phyloP scores from a whole-genome alignment of 116 monocot genomes.

The Trichopus zeylanicus region DNA sequence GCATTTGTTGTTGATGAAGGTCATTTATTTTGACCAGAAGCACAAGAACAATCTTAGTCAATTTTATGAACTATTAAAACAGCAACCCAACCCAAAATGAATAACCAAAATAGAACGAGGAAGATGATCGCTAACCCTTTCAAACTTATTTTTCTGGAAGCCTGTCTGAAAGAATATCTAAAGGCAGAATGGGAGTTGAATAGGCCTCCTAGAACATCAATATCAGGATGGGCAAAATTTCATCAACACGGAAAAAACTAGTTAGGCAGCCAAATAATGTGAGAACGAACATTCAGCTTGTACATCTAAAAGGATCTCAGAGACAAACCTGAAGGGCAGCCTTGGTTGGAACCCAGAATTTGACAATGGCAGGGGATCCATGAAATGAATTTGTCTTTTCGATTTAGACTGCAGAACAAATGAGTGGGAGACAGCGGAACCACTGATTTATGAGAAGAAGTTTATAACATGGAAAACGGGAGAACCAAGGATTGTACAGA shows the following conservation, averaged over 20 bases:
- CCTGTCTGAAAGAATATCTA: constrained; percentile 86
- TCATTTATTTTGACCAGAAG: not conserved
- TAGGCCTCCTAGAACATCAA: constrained; percentile 54
- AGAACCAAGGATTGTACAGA: not conserved
- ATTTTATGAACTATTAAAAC: not conserved
- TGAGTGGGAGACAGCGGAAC: constrained; percentile 68
- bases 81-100: too few species aligned
- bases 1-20: not conserved
- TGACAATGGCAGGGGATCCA: constrained; percentile 73
- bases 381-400: constrained; percentile 71
- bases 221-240: not conserved
- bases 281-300: not conserved
- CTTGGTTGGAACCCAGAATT: constrained; percentile 76
- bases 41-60: not conserved
- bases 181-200: constrained; percentile 62
- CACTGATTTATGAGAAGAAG: too few species aligned
- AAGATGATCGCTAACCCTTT: constrained; percentile 31
- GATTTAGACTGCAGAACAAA: constrained; percentile 76
- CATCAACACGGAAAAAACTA: too few species aligned
- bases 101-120: not conserved
- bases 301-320: not conserved
- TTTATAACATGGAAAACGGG: too few species aligned
- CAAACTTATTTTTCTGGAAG: constrained; percentile 63
- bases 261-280: not conserved
- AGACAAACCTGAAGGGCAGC: constrained; percentile 69